These are phyloP conservation scores for Gentiana dahurica DNA, from an alignment of 257 asterid species.

Conservation along the genomic window DNA sequence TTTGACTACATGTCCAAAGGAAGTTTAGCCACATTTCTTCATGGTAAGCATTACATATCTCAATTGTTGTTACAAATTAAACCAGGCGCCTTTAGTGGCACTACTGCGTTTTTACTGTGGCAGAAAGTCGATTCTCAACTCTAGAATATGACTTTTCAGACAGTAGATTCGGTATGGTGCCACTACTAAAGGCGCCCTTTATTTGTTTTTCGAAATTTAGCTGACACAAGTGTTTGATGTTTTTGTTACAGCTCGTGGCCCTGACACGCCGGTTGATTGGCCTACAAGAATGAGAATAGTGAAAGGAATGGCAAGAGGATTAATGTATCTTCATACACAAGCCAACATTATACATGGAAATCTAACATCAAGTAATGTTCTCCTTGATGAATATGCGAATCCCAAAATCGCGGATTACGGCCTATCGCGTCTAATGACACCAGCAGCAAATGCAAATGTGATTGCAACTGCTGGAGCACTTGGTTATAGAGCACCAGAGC, in stretches of 20 bases:
- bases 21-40: slow-evolving; percentile 77
- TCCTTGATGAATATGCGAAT: slow-evolving; percentile 54
- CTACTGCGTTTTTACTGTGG: not conserved
- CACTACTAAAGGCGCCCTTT: no score
- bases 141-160: no score
- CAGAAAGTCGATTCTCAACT: no score
- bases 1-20: slow-evolving; percentile 91
- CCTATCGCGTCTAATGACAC: slow-evolving; percentile 77
- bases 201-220: not conserved
- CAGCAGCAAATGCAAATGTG: slow-evolving; percentile 83
- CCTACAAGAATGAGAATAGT: slow-evolving; percentile 68
- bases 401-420: slow-evolving; percentile 81
- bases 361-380: slow-evolving; percentile 81
- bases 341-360: slow-evolving; percentile 76
- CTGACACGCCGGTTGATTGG: slow-evolving; percentile 76
- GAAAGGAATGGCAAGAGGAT: slow-evolving; percentile 71
- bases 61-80: not conserved
- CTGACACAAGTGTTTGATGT: not conserved
- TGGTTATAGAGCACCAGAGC: slow-evolving; percentile 95
- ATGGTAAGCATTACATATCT: slow-evolving; percentile 31
- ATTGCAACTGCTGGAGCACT: slow-evolving; percentile 86
- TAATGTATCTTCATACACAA: slow-evolving; percentile 68
- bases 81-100: not conserved
- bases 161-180: no score
- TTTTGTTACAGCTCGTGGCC: slow-evolving; percentile 54